Percentiles rank a stretch among this genome's conserved stretches.
Evolutionary conservation across 2,329 filamentous ascomycete genomes (phyloP).

Genomic region (Fusarium nanum): DNA sequence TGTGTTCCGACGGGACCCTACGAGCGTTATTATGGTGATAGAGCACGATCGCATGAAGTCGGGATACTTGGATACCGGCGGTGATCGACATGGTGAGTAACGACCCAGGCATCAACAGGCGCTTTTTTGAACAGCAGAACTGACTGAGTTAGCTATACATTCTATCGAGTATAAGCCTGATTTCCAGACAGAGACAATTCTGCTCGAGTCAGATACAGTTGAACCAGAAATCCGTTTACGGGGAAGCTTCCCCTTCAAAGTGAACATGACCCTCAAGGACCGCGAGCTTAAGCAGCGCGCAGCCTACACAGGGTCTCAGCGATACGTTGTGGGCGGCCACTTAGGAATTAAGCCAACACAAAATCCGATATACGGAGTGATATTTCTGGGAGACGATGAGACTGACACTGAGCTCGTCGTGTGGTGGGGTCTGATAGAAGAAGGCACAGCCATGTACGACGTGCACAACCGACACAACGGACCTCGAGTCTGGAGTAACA

Average conservation of each 20-base stretch:
- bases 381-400: conserved; percentile 42
- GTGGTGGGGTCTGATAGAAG: conserved; percentile 47
- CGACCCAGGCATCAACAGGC: background rate
- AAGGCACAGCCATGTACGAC: conserved; percentile 45
- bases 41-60: conserved; percentile 42
- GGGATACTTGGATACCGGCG: conserved; percentile 37
- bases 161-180: conserved; percentile 46
- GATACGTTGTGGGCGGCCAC: conserved; percentile 42
- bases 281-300: conserved; percentile 41
- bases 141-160: conserved; percentile 36
- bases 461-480: conserved; percentile 39
- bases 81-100: conserved; percentile 31
- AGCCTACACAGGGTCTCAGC: conserved; percentile 44
- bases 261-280: conserved; percentile 40
- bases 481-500: conserved; percentile 45
- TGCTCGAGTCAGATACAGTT: conserved; percentile 41
- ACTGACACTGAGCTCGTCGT: conserved; percentile 43
- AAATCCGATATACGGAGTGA: conserved; percentile 44
- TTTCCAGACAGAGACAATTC: conserved; percentile 43
- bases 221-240: conserved; percentile 38
- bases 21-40: conserved; percentile 45
- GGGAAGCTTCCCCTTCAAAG: conserved; percentile 45
- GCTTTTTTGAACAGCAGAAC: background rate
- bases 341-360: conserved; percentile 39
- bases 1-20: conserved; percentile 38